These are phyloP conservation scores for Colletotrichum viniferum DNA, from an alignment of 2,329 filamentous ascomycete genomes.

Conservation along the genomic window DNA sequence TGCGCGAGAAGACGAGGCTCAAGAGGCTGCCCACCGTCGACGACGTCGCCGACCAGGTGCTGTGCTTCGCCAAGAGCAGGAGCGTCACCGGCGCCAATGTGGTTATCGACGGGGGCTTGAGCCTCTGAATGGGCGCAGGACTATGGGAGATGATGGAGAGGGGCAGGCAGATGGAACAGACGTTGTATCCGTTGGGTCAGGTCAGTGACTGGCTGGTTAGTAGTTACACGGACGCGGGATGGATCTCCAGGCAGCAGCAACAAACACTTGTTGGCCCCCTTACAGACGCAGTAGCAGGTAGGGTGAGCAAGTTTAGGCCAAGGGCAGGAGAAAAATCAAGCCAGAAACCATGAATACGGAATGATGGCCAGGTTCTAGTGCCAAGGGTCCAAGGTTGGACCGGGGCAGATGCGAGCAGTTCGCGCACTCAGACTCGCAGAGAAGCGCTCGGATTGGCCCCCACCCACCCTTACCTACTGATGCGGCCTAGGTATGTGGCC, in stretches of 20 bases:
- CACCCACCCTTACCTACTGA: background rate
- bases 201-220: background rate
- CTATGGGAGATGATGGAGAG: background rate
- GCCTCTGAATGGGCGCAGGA: background rate
- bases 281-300: background rate
- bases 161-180: background rate
- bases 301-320: background rate
- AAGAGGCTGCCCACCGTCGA: slow-evolving; percentile 59
- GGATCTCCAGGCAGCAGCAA: background rate
- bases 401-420: slow-evolving; percentile 1
- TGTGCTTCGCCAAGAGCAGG: slow-evolving; percentile 50
- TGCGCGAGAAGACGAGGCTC: slow-evolving; percentile 61
- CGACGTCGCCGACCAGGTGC: slow-evolving; percentile 59
- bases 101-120: slow-evolving; percentile 45
- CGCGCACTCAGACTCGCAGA: background rate
- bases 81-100: slow-evolving; percentile 58
- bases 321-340: background rate
- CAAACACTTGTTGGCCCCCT: background rate
- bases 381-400: background rate
- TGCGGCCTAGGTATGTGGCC: background rate
- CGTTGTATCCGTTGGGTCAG: background rate
- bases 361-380: background rate
- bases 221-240: background rate
- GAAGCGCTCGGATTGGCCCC: background rate
- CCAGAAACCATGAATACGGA: background rate